Conservation (phyloP, 257 asterid species). For the Leptodermis oblonga region DNA sequence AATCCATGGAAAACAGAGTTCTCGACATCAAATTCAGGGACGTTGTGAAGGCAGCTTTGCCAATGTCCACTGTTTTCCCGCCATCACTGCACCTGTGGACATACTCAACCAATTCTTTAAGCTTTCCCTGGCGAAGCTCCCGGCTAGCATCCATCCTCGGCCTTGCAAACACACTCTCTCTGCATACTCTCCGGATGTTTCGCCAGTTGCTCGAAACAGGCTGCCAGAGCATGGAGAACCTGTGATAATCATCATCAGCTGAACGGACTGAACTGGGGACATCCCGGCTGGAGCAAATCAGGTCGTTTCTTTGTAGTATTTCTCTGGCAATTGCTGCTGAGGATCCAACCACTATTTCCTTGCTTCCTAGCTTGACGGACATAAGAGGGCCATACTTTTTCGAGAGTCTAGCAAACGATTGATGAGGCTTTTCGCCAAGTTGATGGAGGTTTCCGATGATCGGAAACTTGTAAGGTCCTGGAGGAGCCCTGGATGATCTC, state of each 20-base stretch:
- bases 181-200: constrained; percentile 14
- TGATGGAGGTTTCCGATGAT: constrained; percentile 20
- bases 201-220: constrained; percentile 20
- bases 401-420: constrained; percentile 16
- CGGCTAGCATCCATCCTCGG: constrained; percentile 13
- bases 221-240: constrained; percentile 13
- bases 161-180: constrained; percentile 16
- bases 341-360: constrained; percentile 19
- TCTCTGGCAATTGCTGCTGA: constrained; percentile 23
- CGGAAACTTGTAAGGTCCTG: constrained; percentile 18
- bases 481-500: constrained; percentile 11
- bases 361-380: constrained; percentile 29
- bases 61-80: constrained; percentile 4
- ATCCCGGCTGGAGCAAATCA: constrained; percentile 4
- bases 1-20: constrained; percentile 20
- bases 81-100: constrained; percentile 7
- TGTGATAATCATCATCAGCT: constrained; percentile 1
- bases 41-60: constrained; percentile 22
- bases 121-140: constrained; percentile 28
- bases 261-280: background rate
- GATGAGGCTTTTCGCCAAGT: constrained; percentile 19
- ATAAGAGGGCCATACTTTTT: constrained; percentile 34
- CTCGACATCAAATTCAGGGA: constrained; percentile 20
- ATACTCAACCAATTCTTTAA: constrained; percentile 9
- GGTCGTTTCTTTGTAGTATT: constrained; percentile 26